Base-by-base conservation (phyloP, 2,329 filamentous ascomycete species). In the Exophiala oligosperma region DNA sequence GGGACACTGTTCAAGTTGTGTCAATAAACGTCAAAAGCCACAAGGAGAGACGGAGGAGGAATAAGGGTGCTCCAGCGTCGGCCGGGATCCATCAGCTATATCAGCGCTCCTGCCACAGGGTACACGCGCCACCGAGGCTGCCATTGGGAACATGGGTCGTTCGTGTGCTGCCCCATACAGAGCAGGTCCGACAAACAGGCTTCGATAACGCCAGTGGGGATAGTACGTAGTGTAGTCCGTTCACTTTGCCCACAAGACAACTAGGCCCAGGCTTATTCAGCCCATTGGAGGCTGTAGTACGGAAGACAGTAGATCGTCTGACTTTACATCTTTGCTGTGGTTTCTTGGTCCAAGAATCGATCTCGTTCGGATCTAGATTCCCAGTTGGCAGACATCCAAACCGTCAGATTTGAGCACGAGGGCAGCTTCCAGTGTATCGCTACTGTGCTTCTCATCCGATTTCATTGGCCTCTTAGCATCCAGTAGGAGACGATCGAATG, bases 11-110 rank as follows among this genome's bases (percentile, higher is more conserved):
- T 28, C 26, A 28, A 28, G 26, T 28, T 28, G 26, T 28, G 11
- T 14, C 49, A n/a, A 6, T 32, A 26, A 40, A 3, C 11, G 21
- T 47, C 41, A 47, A 17, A 14, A 14, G 29, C 24, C 14, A 47
- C 17, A 52, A 11, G 48, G 21, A 43, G n/a, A 28, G 26, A 47
- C 8, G 26, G 21, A 12, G 17, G 35, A 38, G 35, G 4, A 28
- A 29, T n/a, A 50, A 37, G n/a, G 17, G 48, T 24, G 23, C 11
- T 8, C 40, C 23, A 44, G 21, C 5, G 26, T 23, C 9, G 26
- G 9, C 44, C 21, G 49, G 54, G 54, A 52, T 35, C 8, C 40
- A 41, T 37, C 26, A 52, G 54, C 29, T 56, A 44, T 53, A 53
- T 53, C 51, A 53, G 44, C 40, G 26, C 44, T 28, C 23, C 26